A percentile compares a stretch with the other conserved stretches of the same genome.
Conservation (phyloP, 1,284 basidiomycete genomes). For the Flammula alnicola region DNA sequence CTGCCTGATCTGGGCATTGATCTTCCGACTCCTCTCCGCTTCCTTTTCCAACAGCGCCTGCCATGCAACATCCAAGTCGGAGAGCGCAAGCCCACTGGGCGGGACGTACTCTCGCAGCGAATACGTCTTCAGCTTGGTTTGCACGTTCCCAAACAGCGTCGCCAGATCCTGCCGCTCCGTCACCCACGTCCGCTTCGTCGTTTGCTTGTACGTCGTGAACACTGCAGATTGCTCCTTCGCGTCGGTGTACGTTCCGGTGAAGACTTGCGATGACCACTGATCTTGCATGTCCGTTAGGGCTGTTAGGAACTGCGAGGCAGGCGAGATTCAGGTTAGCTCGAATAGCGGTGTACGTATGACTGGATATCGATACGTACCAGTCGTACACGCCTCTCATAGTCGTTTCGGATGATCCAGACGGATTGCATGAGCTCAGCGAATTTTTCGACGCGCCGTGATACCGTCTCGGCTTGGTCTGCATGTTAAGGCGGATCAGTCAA, state of each 20-base stretch:
- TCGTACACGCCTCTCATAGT: slow-evolving; percentile 90
- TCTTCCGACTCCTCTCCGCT: slow-evolving; percentile 78
- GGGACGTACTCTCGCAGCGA: slow-evolving; percentile 84
- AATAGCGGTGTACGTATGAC: background rate
- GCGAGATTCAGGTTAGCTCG: slow-evolving; percentile 16
- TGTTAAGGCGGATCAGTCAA: slow-evolving; percentile 1
- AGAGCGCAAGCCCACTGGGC: slow-evolving; percentile 68
- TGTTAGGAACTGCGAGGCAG: slow-evolving; percentile 58
- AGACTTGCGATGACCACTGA: slow-evolving; percentile 65
- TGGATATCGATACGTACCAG: slow-evolving; percentile 50
- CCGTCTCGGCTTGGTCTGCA: slow-evolving; percentile 92
- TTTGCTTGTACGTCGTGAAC: slow-evolving; percentile 86
- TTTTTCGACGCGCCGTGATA: slow-evolving; percentile 91
- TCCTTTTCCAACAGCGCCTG: slow-evolving; percentile 74
- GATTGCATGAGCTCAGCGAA: slow-evolving; percentile 96
- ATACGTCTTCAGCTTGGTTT: slow-evolving; percentile 94
- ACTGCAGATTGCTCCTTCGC: slow-evolving; percentile 78
- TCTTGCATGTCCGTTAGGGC: slow-evolving; percentile 67
- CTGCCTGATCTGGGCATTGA: slow-evolving; percentile 93
- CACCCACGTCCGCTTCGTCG: slow-evolving; percentile 86
- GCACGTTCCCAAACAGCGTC: slow-evolving; percentile 90
- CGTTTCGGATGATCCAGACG: slow-evolving; percentile 84
- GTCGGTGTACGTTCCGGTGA: slow-evolving; percentile 79
- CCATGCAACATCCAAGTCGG: slow-evolving; percentile 86
- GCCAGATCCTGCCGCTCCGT: slow-evolving; percentile 89